Evolutionary conservation across 805 yeast species (phyloP).

Genomic region (Saccharomyces cerevisiae): DNA sequence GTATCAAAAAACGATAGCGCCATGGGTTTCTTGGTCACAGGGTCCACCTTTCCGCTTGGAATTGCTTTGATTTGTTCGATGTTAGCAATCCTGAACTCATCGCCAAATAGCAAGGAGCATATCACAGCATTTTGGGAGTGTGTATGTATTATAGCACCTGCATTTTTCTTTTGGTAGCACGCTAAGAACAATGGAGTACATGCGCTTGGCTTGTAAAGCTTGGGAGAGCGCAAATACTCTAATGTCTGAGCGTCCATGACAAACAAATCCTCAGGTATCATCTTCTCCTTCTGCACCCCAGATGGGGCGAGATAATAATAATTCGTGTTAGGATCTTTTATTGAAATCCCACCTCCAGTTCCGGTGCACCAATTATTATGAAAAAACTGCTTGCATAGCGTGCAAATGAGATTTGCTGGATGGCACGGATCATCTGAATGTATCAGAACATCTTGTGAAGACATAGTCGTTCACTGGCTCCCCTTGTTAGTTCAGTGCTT

Average conservation of each 20-base stretch:
- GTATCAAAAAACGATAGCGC: constrained; percentile 66
- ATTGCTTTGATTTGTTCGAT: constrained; percentile 91
- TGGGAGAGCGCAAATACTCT: constrained; percentile 53
- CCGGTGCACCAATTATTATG: constrained; percentile 88
- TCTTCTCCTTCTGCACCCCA: constrained; percentile 91
- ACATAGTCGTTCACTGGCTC: background rate
- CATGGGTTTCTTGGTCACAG: constrained; percentile 38
- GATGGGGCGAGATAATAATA: constrained; percentile 78
- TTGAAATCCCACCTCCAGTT: constrained; percentile 92
- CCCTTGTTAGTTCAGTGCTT: background rate
- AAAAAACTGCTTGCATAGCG: constrained; percentile 68
- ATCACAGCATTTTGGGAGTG: constrained; percentile 87
- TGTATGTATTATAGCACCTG: constrained; percentile 92
- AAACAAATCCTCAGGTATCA: constrained; percentile 74
- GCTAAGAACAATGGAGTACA: constrained; percentile 85
- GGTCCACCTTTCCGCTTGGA: constrained; percentile 54
- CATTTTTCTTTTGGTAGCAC: constrained; percentile 55
- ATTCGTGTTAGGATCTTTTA: constrained; percentile 39
- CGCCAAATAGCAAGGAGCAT: constrained; percentile 59
- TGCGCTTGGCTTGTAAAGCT: constrained; percentile 74
- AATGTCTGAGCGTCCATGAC: constrained; percentile 52
- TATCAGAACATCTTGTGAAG: constrained; percentile 21
- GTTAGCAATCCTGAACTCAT: constrained; percentile 66
- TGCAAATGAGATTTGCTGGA: constrained; percentile 82
- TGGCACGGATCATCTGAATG: constrained; percentile 46